These are phyloP conservation scores for Hypoxylon intermedium DNA, from an alignment of 495 filamentous ascomycete species.

Conservation along the genomic window DNA sequence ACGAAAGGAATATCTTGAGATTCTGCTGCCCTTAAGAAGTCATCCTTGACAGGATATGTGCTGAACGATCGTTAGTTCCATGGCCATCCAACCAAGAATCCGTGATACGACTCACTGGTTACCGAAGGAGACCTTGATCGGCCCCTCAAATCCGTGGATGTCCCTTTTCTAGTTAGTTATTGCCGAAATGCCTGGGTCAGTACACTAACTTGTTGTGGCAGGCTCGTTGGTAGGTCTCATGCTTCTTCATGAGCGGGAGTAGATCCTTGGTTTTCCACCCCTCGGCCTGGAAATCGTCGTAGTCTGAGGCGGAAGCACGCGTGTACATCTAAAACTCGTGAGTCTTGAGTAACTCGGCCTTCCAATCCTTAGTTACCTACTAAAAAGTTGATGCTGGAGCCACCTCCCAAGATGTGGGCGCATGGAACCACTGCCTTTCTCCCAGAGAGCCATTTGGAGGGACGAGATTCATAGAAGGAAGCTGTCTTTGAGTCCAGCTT, in stretches of 20 bases:
- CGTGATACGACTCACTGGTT: conserved; percentile 58
- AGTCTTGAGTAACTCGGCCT: neutral
- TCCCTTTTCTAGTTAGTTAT: conserved; percentile 51
- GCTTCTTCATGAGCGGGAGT: conserved; percentile 81
- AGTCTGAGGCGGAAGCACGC: conserved; percentile 79
- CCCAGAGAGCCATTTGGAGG: conserved; percentile 74
- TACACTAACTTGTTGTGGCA: conserved; percentile 65
- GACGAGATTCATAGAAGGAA: conserved; percentile 80
- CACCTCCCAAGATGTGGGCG: conserved; percentile 78
- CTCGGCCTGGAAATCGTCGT: conserved; percentile 83
- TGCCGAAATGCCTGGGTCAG: neutral
- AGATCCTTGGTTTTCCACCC: conserved; percentile 83
- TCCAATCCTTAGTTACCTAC: conserved; percentile 47
- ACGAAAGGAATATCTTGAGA: conserved; percentile 76
- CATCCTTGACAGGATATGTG: conserved; percentile 73
- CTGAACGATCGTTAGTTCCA: conserved; percentile 21
- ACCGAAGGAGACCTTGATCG: conserved; percentile 86
- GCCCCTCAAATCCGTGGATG: conserved; percentile 78
- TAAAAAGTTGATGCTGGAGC: conserved; percentile 85
- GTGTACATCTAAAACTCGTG: conserved; percentile 75
- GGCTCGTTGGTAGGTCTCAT: conserved; percentile 82
- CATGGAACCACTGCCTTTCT: conserved; percentile 79
- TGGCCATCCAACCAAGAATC: neutral
- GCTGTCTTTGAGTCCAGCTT: conserved; percentile 87
- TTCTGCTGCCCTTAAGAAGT: conserved; percentile 81